These are phyloP conservation scores for Camelina neglecta DNA, from an alignment of 345 rosid genomes.

Conservation along the genomic window DNA sequence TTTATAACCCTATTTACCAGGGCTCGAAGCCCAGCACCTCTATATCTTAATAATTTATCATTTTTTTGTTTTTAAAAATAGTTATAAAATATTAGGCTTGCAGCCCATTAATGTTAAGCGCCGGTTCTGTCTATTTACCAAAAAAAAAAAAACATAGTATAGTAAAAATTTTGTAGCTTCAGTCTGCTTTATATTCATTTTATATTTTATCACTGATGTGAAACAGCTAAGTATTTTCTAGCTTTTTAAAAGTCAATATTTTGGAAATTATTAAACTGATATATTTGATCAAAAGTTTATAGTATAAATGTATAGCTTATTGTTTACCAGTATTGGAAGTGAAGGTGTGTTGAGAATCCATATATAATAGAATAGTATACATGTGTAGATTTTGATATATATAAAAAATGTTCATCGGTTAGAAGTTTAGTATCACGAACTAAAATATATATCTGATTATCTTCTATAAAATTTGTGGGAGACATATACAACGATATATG, in stretches of 20 bases:
- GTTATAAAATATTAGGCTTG: too few relatives aligned
- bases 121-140: too few relatives aligned
- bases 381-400: neutral
- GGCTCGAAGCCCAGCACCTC: too few relatives aligned
- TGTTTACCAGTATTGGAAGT: neutral
- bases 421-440: neutral
- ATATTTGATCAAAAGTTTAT: neutral
- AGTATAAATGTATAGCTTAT: neutral
- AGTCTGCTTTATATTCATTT: neutral
- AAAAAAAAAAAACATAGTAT: too few relatives aligned
- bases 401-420: neutral
- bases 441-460: neutral
- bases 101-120: too few relatives aligned
- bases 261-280: neutral
- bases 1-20: too few relatives aligned
- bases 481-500: neutral
- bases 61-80: too few relatives aligned
- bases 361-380: neutral
- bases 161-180: neutral
- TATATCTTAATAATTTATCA: too few relatives aligned
- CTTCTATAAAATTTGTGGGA: neutral
- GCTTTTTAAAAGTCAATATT: neutral
- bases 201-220: neutral
- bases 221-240: neutral
- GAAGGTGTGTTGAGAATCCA: neutral